A percentile compares a stretch with the other conserved stretches of the same genome.
These are phyloP conservation scores for Paracorniculantispora psalliotae DNA, from an alignment of 2,329 filamentous ascomycete genomes.

Conservation along the genomic window DNA sequence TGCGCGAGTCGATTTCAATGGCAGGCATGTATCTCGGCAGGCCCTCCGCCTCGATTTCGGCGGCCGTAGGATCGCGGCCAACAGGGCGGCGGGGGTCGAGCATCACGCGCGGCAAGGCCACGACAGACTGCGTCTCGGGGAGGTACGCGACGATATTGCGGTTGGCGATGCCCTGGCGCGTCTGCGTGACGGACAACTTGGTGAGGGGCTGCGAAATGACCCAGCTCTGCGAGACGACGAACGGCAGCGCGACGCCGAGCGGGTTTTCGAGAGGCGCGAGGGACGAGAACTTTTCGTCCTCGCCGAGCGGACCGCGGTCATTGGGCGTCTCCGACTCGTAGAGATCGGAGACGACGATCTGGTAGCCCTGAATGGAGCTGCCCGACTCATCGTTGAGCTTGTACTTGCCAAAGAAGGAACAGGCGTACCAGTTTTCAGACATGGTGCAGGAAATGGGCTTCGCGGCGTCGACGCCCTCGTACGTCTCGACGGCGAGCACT, in stretches of 20 bases:
- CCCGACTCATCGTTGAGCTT: constrained; percentile 48
- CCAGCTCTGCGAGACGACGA: constrained; percentile 75
- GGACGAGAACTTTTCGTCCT: constrained; percentile 70
- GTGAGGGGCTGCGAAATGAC: constrained; percentile 75
- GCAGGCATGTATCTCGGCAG: constrained; percentile 69
- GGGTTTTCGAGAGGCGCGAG: constrained; percentile 58
- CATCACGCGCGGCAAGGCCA: constrained; percentile 71
- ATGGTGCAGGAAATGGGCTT: constrained; percentile 73
- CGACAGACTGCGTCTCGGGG: constrained; percentile 65
- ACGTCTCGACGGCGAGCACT: constrained; percentile 64
- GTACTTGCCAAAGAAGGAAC: constrained; percentile 68
- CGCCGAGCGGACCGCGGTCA: constrained; percentile 73
- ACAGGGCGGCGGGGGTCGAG: constrained; percentile 85
- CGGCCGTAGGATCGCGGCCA: constrained; percentile 73
- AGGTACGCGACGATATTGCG: constrained; percentile 77
- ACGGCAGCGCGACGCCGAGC: constrained; percentile 57
- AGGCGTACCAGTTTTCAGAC: constrained; percentile 93
- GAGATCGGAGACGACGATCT: constrained; percentile 79
- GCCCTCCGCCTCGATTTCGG: constrained; percentile 75
- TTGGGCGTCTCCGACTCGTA: constrained; percentile 83
- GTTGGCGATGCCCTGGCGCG: constrained; percentile 83
- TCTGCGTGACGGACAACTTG: constrained; percentile 78
- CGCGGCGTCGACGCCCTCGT: constrained; percentile 67
- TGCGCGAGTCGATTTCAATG: constrained; percentile 79
- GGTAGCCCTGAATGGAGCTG: constrained; percentile 72